A percentile compares a stretch with the other conserved stretches of the same genome.
These are phyloP conservation scores for Zizania latifolia DNA, from an alignment of 176 grass and related monocot species.

Conservation along the genomic window DNA sequence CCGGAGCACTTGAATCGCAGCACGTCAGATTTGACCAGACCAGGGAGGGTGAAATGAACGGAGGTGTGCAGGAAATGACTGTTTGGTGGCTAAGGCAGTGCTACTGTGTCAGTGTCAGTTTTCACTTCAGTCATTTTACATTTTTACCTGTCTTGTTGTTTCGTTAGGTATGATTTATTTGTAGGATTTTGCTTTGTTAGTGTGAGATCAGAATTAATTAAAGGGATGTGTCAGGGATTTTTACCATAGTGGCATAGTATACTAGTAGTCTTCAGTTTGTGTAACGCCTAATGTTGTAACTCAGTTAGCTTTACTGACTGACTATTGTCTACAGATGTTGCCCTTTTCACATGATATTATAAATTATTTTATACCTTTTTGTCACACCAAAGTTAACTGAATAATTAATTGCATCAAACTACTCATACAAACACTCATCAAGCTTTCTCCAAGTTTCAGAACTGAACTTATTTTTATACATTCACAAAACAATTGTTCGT, in stretches of 20 bases:
- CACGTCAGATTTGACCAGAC: conserved; percentile 45
- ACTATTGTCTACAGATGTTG: not conserved
- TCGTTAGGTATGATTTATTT: not conserved
- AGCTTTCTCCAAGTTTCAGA: not conserved
- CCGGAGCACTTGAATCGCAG: not conserved
- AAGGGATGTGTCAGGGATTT: not conserved
- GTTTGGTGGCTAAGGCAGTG: not conserved
- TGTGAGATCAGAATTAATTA: not conserved
- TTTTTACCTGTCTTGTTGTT: not conserved
- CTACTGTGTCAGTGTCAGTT: no score
- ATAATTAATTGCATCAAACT: not conserved
- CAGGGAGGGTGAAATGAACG: not conserved
- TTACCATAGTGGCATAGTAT: not conserved
- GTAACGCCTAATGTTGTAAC: not conserved
- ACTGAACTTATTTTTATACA: not conserved
- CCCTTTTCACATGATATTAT: not conserved
- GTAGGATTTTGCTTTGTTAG: not conserved
- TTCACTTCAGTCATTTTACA: not conserved
- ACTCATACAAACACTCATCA: no score
- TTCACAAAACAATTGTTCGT: not conserved
- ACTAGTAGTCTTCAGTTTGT: no score
- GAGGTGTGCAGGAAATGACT: not conserved
- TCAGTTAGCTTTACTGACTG: not conserved
- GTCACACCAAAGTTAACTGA: not conserved
- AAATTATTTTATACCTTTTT: not conserved